These are phyloP conservation scores for Mortierella sp. DNA, from an alignment of 371 early-diverging fungal species.

Conservation along the genomic window DNA sequence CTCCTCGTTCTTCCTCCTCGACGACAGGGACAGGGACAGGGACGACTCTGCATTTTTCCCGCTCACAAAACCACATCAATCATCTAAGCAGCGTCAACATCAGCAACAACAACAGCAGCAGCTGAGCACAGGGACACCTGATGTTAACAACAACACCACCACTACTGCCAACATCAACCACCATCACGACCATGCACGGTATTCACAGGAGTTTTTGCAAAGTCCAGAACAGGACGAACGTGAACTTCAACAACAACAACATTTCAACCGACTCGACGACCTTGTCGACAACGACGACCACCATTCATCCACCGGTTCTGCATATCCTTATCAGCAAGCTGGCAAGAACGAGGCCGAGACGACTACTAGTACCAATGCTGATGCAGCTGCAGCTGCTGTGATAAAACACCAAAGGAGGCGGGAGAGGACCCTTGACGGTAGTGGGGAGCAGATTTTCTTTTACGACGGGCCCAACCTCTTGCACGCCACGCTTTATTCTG, in stretches of 20 bases:
- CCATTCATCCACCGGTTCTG: not conserved
- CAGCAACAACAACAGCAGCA: constrained; percentile 10
- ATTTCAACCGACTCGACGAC: not conserved
- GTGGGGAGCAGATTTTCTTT: constrained; percentile 44
- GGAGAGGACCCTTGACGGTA: constrained; percentile 25
- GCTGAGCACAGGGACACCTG: not conserved
- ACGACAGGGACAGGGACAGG: constrained; percentile 13
- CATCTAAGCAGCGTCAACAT: constrained; percentile 4
- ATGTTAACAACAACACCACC: not conserved
- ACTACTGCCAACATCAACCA: not conserved
- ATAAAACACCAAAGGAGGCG: constrained; percentile 14
- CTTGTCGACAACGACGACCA: not conserved
- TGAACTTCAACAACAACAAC: constrained; percentile 4
- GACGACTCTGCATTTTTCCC: constrained; percentile 14
- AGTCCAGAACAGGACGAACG: constrained; percentile 9
- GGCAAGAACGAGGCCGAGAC: not conserved
- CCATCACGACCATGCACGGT: constrained; percentile 18
- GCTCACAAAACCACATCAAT: constrained; percentile 33
- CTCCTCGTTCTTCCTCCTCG: constrained; percentile 7
- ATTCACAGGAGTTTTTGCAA: constrained; percentile 10
- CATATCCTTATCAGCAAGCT: not conserved
- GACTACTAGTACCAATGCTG: not conserved
- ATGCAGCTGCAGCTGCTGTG: not conserved
- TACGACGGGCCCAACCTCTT: constrained; percentile 40
- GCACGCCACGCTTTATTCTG: constrained; percentile 35